Base-by-base conservation (phyloP, 768 basidiomycete species). In the Trametes cinnabarina region DNA sequence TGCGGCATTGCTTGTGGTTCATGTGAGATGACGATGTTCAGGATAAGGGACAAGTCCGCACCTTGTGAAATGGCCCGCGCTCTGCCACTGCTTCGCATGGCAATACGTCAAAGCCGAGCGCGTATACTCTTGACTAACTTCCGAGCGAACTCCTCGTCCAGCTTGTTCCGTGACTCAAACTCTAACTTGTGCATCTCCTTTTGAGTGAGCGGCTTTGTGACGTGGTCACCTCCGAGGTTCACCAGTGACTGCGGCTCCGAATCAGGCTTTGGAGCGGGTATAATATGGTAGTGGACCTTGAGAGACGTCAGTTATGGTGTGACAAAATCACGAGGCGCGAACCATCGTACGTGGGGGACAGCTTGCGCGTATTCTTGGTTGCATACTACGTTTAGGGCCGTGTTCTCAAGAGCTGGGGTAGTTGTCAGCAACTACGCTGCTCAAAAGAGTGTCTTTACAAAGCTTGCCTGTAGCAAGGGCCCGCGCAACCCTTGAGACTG, bases 291-390 rank as follows among this genome's bases (percentile, higher is more conserved):
- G 68, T 89, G 88, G 28, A 89, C 88, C 87, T 88, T 56, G 7
- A 23, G 6, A 34, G 6, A 32, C 42, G 5, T 20, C 37, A 49
- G 41, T 37, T 20, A 47, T 32, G 49, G 48, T 53, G 43, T 4
- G 41, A 8, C 14, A 4, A n/a, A 41, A n/a, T 7, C 51, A 46
- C 32, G 50, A 43, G 39, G 2, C n/a, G n/a, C n/a, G n/a, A 20
- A 17, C 5, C 7, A 10, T 26, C 82, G 57, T 60, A 88, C 88
- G 73, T 90, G 88, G n/a, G 83, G 84, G 7, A 90, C 86, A 4
- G 85, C 86, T 66, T 90, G 88, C 0, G 88, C 88, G 63, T 90
- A 90, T 69, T 89, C 88, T 66, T 90, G 88, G 66, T 90, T 90
- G 65, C 87, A 88, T 4, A 90, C 88, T 6, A 90, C 81, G 66